These are phyloP conservation scores for Citrullus mucosospermus DNA, from an alignment of 306 rosid species.

Conservation along the genomic window DNA sequence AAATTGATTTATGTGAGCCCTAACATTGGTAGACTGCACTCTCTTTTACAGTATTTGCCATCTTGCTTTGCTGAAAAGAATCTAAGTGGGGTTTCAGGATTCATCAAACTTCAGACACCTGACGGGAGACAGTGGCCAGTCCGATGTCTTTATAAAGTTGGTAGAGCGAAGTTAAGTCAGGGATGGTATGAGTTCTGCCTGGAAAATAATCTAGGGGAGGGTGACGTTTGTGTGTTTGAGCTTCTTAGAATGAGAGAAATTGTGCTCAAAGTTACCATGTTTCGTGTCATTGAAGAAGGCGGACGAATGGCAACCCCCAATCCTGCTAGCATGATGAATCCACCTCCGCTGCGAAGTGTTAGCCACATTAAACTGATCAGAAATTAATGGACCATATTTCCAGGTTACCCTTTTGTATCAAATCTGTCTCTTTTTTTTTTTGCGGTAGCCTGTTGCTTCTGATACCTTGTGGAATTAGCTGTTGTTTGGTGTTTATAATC, in stretches of 20 bases:
- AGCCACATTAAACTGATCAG: slow-evolving; percentile 35
- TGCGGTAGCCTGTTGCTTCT: slow-evolving; percentile 7
- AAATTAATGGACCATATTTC: slow-evolving; percentile 23
- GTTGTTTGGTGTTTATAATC: slow-evolving; percentile 8
- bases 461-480: slow-evolving; percentile 1
- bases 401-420: slow-evolving; percentile 4
- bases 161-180: slow-evolving; percentile 90
- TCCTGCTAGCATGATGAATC: slow-evolving; percentile 15
- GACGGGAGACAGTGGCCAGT: slow-evolving; percentile 85
- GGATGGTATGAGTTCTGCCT: slow-evolving; percentile 86
- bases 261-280: slow-evolving; percentile 68
- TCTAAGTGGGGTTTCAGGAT: slow-evolving; percentile 76
- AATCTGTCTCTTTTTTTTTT: not conserved
- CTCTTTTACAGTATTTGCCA: slow-evolving; percentile 67
- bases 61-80: slow-evolving; percentile 95
- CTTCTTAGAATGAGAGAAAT: slow-evolving; percentile 47
- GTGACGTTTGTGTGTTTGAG: slow-evolving; percentile 94
- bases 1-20: not conserved
- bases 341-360: slow-evolving; percentile 28
- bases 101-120: slow-evolving; percentile 73
- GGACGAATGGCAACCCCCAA: slow-evolving; percentile 30
- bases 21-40: not conserved
- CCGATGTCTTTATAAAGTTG: slow-evolving; percentile 79
- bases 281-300: slow-evolving; percentile 52
- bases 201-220: slow-evolving; percentile 89